Base-by-base conservation (phyloP, 1,139 yeast genomes). In the Pichia sp. region DNA sequence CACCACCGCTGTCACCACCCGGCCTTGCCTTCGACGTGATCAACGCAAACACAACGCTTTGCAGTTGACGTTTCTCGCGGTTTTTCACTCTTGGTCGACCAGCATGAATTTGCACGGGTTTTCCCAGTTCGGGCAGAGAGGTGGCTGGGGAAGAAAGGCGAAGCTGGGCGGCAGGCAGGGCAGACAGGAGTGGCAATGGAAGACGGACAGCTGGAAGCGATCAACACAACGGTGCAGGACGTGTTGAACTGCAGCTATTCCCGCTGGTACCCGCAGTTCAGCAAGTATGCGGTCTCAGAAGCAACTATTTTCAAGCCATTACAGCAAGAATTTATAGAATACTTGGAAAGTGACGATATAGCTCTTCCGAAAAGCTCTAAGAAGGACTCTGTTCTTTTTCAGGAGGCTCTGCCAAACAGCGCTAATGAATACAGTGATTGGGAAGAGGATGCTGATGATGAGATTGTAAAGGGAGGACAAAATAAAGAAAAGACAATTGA, bases 271-370 rank as follows among this genome's bases (percentile, higher is more conserved):
- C 57, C 65, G 2, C 56, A 61, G 38, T 84, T 84, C 58, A 63
- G 68, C 40, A 57, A 64, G 2, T 63, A 77, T 47, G 62, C 74
- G 0, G 76, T 46, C 6, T 56, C 76, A 1, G 70, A 73, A 38
- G 66, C 86, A 0, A 61, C 65, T 25, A 68, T 88, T 6, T 60
- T 89, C 22, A 67, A 63, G 41, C 87, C 93, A 0, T 59, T 87
- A 6, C 94, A 96, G 0, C 53, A 62, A 22, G 69, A 65, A 19
- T 91, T 91, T 56, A 60, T 88, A 2, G 74, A 76, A 10, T 91
- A 89, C 56, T 62, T 91, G 42, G 68, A 73, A 21, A 72, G 78
- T 31, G 98, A 91, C 51, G 91, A 94, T 18, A 85, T 91, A 35
- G 66, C 64, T 34, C 63, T 91, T 31, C 91, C 91, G 0, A 62